Conservation (phyloP, 2,329 filamentous ascomycete species). For the Colletotrichum sp. region DNA sequence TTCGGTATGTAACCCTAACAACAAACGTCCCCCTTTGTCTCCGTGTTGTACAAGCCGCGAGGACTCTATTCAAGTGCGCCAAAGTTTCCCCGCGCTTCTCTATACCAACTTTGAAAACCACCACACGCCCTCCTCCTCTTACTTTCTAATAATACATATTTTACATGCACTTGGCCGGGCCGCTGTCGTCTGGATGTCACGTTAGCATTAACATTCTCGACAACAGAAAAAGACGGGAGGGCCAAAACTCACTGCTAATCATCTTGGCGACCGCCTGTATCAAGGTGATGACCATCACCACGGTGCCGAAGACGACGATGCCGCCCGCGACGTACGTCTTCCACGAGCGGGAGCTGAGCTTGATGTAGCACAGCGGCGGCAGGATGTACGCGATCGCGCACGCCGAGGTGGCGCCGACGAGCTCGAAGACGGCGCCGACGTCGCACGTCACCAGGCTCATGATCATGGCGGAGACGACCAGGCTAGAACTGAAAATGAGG, state of each 20-base stretch:
- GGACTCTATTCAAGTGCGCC: neutral
- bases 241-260: constrained; percentile 45
- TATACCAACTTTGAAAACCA: neutral
- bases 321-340: constrained; percentile 74
- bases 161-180: constrained; percentile 18
- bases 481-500: constrained; percentile 80
- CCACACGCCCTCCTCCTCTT: neutral
- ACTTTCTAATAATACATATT: neutral
- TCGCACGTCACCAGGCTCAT: constrained; percentile 90
- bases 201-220: neutral
- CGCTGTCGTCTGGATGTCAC: neutral
- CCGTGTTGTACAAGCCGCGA: neutral
- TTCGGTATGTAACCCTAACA: neutral
- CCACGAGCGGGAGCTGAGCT: constrained; percentile 80
- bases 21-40: neutral
- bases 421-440: constrained; percentile 90
- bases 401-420: constrained; percentile 94
- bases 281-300: constrained; percentile 83
- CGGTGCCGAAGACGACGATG: constrained; percentile 77
- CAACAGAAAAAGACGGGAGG: neutral
- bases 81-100: neutral
- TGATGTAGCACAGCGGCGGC: constrained; percentile 93
- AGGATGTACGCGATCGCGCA: constrained; percentile 95
- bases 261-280: constrained; percentile 76
- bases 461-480: constrained; percentile 80